Percentiles rank a stretch among this genome's conserved stretches.
phyloP scores from a whole-genome alignment of 1,139 yeast species.

The Yarrowia galli region DNA sequence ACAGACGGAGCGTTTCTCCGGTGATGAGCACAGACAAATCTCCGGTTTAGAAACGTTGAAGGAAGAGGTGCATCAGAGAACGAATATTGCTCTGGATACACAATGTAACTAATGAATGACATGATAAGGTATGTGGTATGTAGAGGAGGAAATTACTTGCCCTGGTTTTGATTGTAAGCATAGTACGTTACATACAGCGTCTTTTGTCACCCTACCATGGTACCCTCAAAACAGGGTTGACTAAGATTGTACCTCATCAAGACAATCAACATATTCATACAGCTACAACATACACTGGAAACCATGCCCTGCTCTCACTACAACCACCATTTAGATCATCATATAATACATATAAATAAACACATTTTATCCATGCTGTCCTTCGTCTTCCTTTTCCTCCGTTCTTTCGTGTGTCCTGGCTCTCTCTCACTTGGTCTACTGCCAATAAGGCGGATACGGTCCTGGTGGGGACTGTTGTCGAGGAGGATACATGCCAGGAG shows the following conservation, averaged over 20 bases:
- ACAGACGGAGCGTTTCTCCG: background rate
- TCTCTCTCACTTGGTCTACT: background rate
- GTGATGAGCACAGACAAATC: background rate
- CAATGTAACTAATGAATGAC: slow-evolving; percentile 31
- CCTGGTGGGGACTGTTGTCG: slow-evolving; percentile 32
- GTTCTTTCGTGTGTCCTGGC: background rate
- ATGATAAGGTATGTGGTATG: background rate
- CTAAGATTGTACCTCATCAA: too few species aligned
- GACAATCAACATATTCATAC: too few species aligned
- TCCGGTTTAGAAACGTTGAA: background rate
- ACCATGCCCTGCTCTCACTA: too few species aligned
- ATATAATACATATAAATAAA: slow-evolving; percentile 37
- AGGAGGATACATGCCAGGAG: slow-evolving; percentile 27
- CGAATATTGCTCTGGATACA: background rate
- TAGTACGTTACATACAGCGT: too few species aligned
- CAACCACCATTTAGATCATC: slow-evolving; percentile 6
- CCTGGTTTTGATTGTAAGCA: too few species aligned
- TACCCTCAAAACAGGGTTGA: too few species aligned
- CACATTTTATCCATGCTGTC: slow-evolving; percentile 23
- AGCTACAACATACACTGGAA: too few species aligned
- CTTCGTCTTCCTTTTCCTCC: slow-evolving; percentile 9
- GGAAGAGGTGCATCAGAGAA: slow-evolving; percentile 11
- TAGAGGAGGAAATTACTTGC: too few species aligned
- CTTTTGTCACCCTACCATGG: too few species aligned
- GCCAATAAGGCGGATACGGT: slow-evolving; percentile 27